Evolutionary conservation across 306 rosid species (phyloP).

Genomic region (Psophocarpus tetragonolobus): DNA sequence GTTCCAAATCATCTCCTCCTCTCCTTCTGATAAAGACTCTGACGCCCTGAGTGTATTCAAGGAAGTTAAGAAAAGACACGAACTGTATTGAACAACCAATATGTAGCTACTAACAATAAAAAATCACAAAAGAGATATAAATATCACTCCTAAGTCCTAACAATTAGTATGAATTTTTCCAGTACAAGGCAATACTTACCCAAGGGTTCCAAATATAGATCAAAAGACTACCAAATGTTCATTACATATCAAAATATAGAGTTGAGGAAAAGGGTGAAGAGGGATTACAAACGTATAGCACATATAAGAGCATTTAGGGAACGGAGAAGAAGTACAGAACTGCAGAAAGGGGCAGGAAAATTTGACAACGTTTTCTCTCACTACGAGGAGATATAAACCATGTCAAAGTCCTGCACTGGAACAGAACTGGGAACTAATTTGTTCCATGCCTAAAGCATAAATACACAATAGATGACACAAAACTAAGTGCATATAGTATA

Average conservation of each 20-base stretch:
- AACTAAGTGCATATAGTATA: not conserved
- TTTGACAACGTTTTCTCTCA: not conserved
- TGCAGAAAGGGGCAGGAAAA: not conserved
- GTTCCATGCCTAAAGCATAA: not conserved
- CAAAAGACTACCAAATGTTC: not conserved
- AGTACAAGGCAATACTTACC: not conserved
- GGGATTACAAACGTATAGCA: not conserved
- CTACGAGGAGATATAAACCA: not conserved
- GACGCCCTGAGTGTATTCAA: slow-evolving; percentile 59
- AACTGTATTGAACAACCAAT: not conserved
- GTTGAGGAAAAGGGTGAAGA: not conserved
- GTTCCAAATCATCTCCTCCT: slow-evolving; percentile 79
- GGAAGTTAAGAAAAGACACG: slow-evolving; percentile 9
- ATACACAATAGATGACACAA: not conserved
- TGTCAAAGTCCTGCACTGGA: not conserved
- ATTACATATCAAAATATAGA: not conserved
- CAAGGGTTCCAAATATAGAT: not conserved
- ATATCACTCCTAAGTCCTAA: not conserved
- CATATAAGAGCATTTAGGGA: not conserved
- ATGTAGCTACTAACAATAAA: not conserved
- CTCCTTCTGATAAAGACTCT: slow-evolving; percentile 80
- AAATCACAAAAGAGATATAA: not conserved
- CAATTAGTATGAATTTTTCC: not conserved
- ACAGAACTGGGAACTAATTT: not conserved
- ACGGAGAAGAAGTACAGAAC: not conserved